Percentiles rank a stretch among this genome's conserved stretches.
Evolutionary conservation across 768 basidiomycete genomes (phyloP).

Genomic region (Lactarius vividus): DNA sequence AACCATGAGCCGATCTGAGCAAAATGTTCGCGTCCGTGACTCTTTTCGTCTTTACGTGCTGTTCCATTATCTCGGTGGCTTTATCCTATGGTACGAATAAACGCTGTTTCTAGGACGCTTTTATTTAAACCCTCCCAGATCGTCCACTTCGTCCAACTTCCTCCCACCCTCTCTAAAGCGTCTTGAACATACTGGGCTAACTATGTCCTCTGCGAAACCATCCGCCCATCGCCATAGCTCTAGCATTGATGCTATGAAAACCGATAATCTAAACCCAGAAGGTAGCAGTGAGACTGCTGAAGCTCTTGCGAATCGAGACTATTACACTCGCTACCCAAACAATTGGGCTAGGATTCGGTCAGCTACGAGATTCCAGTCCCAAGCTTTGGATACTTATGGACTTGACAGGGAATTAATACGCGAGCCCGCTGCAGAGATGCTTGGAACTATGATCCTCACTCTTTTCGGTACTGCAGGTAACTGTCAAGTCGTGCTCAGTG

Average conservation of each 20-base stretch:
- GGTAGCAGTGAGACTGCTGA: conserved; percentile 5
- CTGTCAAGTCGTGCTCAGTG: conserved; percentile 30
- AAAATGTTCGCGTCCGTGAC: not conserved
- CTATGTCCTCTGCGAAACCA: conserved; percentile 10
- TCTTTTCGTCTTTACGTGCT: not conserved
- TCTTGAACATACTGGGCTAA: too few species aligned
- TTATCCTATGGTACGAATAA: not conserved
- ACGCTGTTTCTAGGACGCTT: not conserved
- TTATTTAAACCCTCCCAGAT: not conserved
- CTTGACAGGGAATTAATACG: conserved; percentile 15
- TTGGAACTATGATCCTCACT: conserved; percentile 32
- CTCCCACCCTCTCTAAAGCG: not conserved
- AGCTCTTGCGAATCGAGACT: conserved; percentile 6
- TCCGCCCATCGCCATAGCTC: conserved; percentile 8
- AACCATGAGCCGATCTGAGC: not conserved
- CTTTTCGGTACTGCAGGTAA: conserved; percentile 28
- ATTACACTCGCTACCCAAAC: conserved; percentile 25
- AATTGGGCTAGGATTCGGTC: conserved; percentile 29
- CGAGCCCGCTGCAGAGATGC: conserved; percentile 32
- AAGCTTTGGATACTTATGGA: not conserved
- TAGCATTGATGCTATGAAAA: not conserved
- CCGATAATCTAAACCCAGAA: not conserved
- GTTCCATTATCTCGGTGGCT: not conserved
- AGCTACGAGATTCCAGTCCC: not conserved
- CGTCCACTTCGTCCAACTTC: not conserved